Base-by-base conservation (phyloP, 1,284 basidiomycete species). In the Dichomitus squalens region DNA sequence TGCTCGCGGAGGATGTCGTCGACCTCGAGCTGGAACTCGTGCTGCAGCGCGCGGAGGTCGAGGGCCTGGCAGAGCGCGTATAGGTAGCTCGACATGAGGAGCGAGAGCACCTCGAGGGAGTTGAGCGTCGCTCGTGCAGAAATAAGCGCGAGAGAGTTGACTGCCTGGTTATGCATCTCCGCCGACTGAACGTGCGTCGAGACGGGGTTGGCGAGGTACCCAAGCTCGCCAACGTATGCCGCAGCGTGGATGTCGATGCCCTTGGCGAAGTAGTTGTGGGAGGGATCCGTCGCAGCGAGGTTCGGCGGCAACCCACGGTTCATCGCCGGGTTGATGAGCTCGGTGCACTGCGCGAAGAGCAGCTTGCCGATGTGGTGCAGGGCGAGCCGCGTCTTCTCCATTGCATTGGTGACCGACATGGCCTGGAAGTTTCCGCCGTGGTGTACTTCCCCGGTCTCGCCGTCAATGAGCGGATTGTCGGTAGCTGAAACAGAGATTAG, bases 391-490 rank as follows among this genome's bases (percentile, higher is more conserved):
- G 90, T 90, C 72, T 93, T 92, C 72, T 95, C 93, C 87, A 95
- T 93, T 5, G 88, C 87, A 57, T 92, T 93, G 7, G 92, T 92
- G 52, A 95, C 84, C 1, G 91, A 81, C 85, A 93, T 91, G 1
- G 90, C 92, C 71, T 93, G 91, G 81, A 95, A 94, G 69, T 93
- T 93, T 9, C 93, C 93, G 20, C 92, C 92, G 64, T 93, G 87
- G 70, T 92, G 89, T 7, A 92, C 79, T 40, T 79, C 74, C 7
- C 85, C 86, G 18, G 83, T 85, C 59, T 84, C 79, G 27, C 84
- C 78, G 64, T 92, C 89, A 50, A 92, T 76, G 25, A 89, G 79
- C 14, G 89, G 90, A 68, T 92, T 92, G 67, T 92, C 85, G 23
- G 86, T 93, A 20, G 88, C 85, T 87, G 54, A 57, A 63, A 70